phyloP scores from a whole-genome alignment of 306 rosid species.

The Prunus campanulata region DNA sequence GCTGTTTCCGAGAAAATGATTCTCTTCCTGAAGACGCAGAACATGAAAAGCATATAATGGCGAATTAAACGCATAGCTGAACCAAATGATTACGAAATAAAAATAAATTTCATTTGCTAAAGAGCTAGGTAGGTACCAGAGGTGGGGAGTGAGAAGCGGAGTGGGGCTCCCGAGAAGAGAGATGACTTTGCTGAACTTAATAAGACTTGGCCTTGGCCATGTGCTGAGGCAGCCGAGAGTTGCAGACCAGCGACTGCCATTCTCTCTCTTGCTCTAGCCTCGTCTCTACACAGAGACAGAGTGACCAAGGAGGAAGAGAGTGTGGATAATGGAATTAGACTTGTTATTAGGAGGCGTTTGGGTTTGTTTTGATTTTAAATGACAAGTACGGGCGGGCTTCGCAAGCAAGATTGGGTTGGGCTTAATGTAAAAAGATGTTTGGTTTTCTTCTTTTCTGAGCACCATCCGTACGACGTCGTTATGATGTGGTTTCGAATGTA shows the following conservation, averaged over 20 bases:
- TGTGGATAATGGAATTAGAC: neutral
- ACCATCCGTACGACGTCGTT: no score
- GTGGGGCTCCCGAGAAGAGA: slow-evolving; percentile 26
- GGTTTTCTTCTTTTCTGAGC: no score
- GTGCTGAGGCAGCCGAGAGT: slow-evolving; percentile 24
- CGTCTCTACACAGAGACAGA: neutral
- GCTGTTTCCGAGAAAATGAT: slow-evolving; percentile 29
- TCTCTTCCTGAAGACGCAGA: slow-evolving; percentile 33
- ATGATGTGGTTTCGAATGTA: no score
- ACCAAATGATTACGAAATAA: neutral
- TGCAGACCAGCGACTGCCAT: slow-evolving; percentile 61
- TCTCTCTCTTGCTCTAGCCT: neutral
- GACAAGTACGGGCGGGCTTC: neutral
- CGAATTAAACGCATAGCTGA: neutral
- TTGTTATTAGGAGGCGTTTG: neutral
- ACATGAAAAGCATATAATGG: neutral
- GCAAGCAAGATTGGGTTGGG: no score
- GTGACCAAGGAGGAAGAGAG: neutral
- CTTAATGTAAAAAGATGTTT: no score
- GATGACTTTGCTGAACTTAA: slow-evolving; percentile 31
- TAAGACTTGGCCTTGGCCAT: slow-evolving; percentile 44
- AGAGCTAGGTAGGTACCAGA: slow-evolving; percentile 26
- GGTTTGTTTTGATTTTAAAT: neutral
- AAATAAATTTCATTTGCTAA: no score
- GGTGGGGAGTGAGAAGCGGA: slow-evolving; percentile 28